Evolutionary conservation across 176 grass and related monocot species (phyloP), one percentile per base, ranked within the genome.

Genomic region (Areca catechu): DNA sequence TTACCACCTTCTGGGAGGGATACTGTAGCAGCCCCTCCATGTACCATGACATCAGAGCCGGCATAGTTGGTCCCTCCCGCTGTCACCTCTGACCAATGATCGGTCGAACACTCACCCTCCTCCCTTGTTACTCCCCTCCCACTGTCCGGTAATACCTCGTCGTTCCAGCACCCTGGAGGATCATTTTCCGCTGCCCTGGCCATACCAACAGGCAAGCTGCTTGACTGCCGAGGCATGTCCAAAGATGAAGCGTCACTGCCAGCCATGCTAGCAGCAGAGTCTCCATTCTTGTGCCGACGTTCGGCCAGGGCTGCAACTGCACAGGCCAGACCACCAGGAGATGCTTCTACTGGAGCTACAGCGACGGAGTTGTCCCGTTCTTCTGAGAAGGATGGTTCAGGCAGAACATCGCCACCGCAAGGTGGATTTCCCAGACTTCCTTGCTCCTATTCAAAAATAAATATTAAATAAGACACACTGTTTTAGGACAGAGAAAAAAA

Each of bases 11-110:
- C 76, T 7, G 69, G 14, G 24, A 88, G 77, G 59, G 87, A 51
- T 54, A 85, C 54, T 27, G 48, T 64, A 22, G 78, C 74, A 51
- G 66, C 34, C 22, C 67, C 71, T 22, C 75, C 58, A 64, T 98
- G 87, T 0, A 61, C 70, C 58, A 85, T 66, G 51, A 85, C 83
- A 63, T 89, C 84, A 48, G 93, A 89, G 51, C 87, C 76, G 5
- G 81, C 76, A 54, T 98, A 89, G 60, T 81, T 89, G 62, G 84
- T 92, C 53, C 87, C 93, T 0, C 75, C 87, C 66, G 80, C 81
- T 4, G 84, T 78, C 5, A 75, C 84, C 64, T 85, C 93, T n/a
- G 84, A 89, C 87, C 87, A 98, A 73, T 83, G 88, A 49, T 92
- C 77, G 12, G 71, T 65, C n/a, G 83, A 90, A 79, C 82, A 83